Base-by-base conservation (phyloP, 352 stramenopile species). In the Halophytophthora batemanensis region DNA sequence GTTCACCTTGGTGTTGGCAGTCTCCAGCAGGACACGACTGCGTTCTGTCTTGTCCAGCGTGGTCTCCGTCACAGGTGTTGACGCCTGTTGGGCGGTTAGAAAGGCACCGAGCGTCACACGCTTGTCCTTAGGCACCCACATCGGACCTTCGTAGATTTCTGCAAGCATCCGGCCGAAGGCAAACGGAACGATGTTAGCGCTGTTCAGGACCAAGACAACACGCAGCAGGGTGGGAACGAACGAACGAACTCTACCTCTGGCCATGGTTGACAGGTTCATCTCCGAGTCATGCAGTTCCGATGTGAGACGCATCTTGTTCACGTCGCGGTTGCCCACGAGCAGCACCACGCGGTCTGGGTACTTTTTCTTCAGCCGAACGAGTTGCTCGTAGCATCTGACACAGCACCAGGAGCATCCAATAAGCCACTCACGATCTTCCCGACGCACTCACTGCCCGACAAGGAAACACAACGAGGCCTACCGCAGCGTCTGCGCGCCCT, bases 281-380 rank as follows among this genome's bases (percentile, higher is more conserved):
- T 96, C 83, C 3, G 50, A 62, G 28, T 95, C 69, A 19, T 73
- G 69, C 5, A 96, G 56, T 58, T 97, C 90, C 1, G 78, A 85
- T 10, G 80, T 90, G 23, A 96, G 73, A 23, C 89, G 66, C 52
- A 98, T 85, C 62, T 98, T 98, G 71, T 97, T 97, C 44, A 96
- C 77, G 68, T 98, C 92, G 44, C 92, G 86, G 57, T 98, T 98
- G 12, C 92, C 92, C 35, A 95, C 92, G 40, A 98, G 78, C 40
- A 98, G 67, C 64, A 95, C 81, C 13, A 97, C 90, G 42, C 86
- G 86, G 28, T 94, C 74, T 0, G 85, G 88, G 62, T 97, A 81
- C 25, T 74, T 61, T 50, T 85, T 74, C 67, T 97, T 97, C 7
- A 98, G 71, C 2, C 65, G 69, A 36, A 97, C 71, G 22, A 98